phyloP scores from a whole-genome alignment of 2,329 filamentous ascomycete genomes.

The Curvularia eragrostidis region DNA sequence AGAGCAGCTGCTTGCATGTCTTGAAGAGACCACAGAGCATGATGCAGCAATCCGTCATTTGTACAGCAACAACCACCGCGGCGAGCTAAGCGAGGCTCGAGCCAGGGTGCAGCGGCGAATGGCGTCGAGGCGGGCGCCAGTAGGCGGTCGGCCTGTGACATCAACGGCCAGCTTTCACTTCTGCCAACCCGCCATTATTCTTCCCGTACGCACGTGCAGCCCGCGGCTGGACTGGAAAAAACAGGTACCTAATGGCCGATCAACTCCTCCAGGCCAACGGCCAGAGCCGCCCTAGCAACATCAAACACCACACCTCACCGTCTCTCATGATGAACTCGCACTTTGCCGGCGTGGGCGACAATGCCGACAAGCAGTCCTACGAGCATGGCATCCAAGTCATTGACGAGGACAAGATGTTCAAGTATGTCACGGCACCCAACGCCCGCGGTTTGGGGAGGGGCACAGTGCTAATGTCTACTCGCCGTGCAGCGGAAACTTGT shows the following conservation, averaged over 20 bases:
- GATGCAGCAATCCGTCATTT: conserved; percentile 38
- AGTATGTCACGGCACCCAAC: conserved; percentile 64
- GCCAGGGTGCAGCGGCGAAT: conserved; percentile 41
- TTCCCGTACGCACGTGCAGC: conserved; percentile 40
- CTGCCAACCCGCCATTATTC: conserved; percentile 39
- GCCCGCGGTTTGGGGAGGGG: background rate
- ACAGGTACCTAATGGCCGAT: conserved; percentile 40
- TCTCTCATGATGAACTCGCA: conserved; percentile 74
- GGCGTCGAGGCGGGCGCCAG: conserved; percentile 25
- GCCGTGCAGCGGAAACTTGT: conserved; percentile 70
- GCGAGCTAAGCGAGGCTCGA: conserved; percentile 39
- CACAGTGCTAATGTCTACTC: conserved; percentile 28
- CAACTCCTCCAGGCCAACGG: conserved; percentile 45
- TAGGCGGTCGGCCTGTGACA: conserved; percentile 45
- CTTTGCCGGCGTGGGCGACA: conserved; percentile 73
- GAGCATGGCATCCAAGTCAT: conserved; percentile 97
- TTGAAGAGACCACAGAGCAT: conserved; percentile 17
- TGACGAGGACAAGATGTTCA: conserved; percentile 95
- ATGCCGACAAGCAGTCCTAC: conserved; percentile 71
- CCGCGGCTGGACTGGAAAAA: conserved; percentile 26
- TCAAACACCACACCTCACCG: conserved; percentile 53
- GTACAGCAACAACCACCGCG: conserved; percentile 33
- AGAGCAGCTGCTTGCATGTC: conserved; percentile 3
- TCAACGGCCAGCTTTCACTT: conserved; percentile 45
- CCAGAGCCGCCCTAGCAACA: conserved; percentile 44